Evolutionary conservation across 2,329 filamentous ascomycete genomes (phyloP).

Genomic region (Calonectria hongkongensis): DNA sequence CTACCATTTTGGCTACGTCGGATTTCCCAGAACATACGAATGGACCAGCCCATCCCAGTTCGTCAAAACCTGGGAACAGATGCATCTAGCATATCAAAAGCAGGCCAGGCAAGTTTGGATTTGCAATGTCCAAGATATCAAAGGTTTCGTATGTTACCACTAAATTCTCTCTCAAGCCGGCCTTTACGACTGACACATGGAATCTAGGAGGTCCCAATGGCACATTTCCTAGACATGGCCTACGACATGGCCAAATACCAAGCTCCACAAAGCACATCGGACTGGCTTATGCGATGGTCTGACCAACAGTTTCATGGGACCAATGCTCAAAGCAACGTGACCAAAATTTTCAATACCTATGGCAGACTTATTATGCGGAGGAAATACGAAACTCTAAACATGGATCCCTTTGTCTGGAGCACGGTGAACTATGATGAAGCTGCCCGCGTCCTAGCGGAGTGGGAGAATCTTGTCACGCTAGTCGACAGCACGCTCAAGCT

Average conservation of each 20-base stretch:
- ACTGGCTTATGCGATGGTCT: not conserved
- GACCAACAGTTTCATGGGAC: not conserved
- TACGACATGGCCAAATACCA: not conserved
- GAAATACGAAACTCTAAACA: not conserved
- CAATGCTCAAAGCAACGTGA: not conserved
- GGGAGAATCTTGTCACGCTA: not conserved
- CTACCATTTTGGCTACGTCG: slow-evolving; percentile 1
- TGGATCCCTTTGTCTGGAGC: not conserved
- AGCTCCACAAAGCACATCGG: not conserved
- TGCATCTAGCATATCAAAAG: not conserved
- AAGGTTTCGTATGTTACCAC: not conserved
- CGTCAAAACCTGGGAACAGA: not conserved
- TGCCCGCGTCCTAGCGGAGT: not conserved
- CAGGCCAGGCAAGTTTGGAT: not conserved
- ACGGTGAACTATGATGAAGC: not conserved
- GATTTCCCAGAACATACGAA: not conserved
- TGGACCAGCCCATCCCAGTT: not conserved
- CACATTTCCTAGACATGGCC: not conserved
- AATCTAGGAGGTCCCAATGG: not conserved
- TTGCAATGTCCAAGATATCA: not conserved
- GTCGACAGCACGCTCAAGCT: not conserved
- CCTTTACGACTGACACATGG: not conserved
- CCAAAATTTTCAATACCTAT: not conserved
- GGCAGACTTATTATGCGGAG: not conserved
- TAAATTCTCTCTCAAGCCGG: not conserved